Percentiles rank a stretch among this genome's conserved stretches.
phyloP scores from a whole-genome alignment of 2,329 filamentous ascomycete genomes.

The Xylariaceae sp. region DNA sequence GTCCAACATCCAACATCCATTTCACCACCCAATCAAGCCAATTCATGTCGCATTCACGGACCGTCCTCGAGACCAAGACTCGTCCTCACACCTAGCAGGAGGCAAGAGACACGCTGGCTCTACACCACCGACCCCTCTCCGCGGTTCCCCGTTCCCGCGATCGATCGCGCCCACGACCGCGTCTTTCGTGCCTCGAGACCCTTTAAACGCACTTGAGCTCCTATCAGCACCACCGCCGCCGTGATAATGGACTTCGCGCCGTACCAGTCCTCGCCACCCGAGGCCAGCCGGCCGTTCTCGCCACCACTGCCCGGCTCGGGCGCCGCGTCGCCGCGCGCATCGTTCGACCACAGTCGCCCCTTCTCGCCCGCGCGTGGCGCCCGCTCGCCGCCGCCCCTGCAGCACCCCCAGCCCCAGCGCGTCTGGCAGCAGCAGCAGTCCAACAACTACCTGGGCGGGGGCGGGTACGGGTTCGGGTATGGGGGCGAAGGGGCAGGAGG shows the following conservation, averaged over 20 bases:
- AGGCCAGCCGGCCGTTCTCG: conserved; percentile 73
- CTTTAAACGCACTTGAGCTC: too few relatives aligned
- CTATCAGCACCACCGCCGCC: too few relatives aligned
- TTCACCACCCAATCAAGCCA: too few relatives aligned
- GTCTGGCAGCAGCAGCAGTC: conserved; percentile 41
- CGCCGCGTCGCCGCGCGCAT: conserved; percentile 45
- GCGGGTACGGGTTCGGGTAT: conserved; percentile 18
- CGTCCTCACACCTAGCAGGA: too few relatives aligned
- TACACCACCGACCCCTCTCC: too few relatives aligned
- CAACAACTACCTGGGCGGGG: conserved; percentile 23
- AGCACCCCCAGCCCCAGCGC: conserved; percentile 51
- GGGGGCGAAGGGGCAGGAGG: conserved; percentile 11
- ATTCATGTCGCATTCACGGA: too few relatives aligned
- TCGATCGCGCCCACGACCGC: too few relatives aligned
- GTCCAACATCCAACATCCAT: too few relatives aligned
- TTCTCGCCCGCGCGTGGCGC: conserved; percentile 39
- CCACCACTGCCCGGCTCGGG: conserved; percentile 54
- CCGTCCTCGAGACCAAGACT: too few relatives aligned
- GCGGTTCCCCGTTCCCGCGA: too few relatives aligned
- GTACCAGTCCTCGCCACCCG: conserved; percentile 88
- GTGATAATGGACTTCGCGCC: conserved; percentile 99
- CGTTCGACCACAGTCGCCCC: conserved; percentile 47
- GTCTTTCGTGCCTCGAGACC: too few relatives aligned
- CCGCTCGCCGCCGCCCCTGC: conserved; percentile 38
- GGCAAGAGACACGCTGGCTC: too few relatives aligned